Conservation (phyloP, 2,329 filamentous ascomycete species). For the Penicillium oxalicum region DNA sequence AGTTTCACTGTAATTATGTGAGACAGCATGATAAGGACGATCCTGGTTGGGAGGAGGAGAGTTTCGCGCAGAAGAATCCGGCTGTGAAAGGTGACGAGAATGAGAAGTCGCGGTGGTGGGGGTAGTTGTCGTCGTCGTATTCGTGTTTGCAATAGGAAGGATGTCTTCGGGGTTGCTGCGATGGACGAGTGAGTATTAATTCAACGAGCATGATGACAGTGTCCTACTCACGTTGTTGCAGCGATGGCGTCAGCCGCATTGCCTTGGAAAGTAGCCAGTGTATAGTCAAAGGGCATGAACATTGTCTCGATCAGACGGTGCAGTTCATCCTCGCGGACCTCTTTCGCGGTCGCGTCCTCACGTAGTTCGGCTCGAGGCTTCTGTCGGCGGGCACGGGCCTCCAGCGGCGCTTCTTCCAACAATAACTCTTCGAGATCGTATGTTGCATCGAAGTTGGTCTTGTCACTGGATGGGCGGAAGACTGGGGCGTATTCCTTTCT, state of each 20-base stretch:
- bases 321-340: conserved; percentile 89
- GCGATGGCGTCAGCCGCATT: conserved; percentile 38
- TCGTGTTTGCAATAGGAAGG: conserved; percentile 23
- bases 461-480: conserved; percentile 89
- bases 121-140: conserved; percentile 11
- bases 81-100: conserved; percentile 34
- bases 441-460: conserved; percentile 98
- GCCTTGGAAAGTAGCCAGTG: conserved; percentile 66
- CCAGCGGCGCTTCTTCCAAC: conserved; percentile 87
- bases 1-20: conserved; percentile 19
- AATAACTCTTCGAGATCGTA: conserved; percentile 94
- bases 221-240: conserved; percentile 26
- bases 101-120: conserved; percentile 23
- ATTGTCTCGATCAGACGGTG: conserved; percentile 91
- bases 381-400: conserved; percentile 85
- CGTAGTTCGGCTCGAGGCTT: conserved; percentile 88
- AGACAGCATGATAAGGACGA: conserved; percentile 23
- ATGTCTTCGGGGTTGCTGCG: conserved; percentile 37
- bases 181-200: conserved; percentile 7
- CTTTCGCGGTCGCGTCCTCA: conserved; percentile 89
- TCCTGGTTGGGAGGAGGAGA: conserved; percentile 29
- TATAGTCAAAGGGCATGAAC: conserved; percentile 95
- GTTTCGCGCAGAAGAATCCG: conserved; percentile 24
- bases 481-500: conserved; percentile 83
- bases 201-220: background rate